Evolutionary conservation across 805 yeast species (phyloP).

Genomic region (Metschnikowia reukaufii): DNA sequence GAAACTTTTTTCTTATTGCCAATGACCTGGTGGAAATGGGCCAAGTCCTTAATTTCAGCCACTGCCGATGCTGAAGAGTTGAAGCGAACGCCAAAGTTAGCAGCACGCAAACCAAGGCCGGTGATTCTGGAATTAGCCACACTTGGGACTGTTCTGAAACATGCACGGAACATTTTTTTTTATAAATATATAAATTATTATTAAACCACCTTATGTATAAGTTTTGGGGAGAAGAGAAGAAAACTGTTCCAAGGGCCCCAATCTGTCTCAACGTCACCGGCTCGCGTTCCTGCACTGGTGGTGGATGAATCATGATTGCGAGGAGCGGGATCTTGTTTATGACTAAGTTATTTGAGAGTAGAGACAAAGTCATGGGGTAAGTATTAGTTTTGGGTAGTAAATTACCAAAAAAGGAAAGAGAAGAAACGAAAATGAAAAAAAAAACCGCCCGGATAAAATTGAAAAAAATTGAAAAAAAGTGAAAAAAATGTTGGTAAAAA

Average conservation of each 20-base stretch:
- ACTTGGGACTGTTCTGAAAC: slow-evolving; percentile 1
- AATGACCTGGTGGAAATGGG: slow-evolving; percentile 27
- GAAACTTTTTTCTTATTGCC: slow-evolving; percentile 39
- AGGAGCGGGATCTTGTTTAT: not conserved
- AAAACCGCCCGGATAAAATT: too few relatives aligned
- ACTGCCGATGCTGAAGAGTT: slow-evolving; percentile 22
- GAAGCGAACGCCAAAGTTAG: slow-evolving; percentile 8
- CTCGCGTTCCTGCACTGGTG: slow-evolving; percentile 10
- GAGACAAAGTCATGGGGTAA: too few relatives aligned
- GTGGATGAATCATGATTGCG: not conserved
- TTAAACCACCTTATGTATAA: too few relatives aligned
- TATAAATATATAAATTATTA: too few relatives aligned
- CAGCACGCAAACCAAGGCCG: not conserved
- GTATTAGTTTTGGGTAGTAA: too few relatives aligned
- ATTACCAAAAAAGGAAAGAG: too few relatives aligned
- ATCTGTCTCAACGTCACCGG: too few relatives aligned
- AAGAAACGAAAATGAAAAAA: too few relatives aligned
- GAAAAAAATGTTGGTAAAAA: too few relatives aligned
- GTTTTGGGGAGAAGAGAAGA: too few relatives aligned
- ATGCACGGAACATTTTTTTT: slow-evolving; percentile 14
- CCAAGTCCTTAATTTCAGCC: slow-evolving; percentile 29
- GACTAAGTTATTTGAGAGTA: not conserved
- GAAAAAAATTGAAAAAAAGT: too few relatives aligned
- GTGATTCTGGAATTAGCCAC: not conserved
- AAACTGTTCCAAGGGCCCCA: too few relatives aligned